Base-by-base conservation (phyloP, 2,329 filamentous ascomycete genomes). In the Fusarium miscanthi region DNA sequence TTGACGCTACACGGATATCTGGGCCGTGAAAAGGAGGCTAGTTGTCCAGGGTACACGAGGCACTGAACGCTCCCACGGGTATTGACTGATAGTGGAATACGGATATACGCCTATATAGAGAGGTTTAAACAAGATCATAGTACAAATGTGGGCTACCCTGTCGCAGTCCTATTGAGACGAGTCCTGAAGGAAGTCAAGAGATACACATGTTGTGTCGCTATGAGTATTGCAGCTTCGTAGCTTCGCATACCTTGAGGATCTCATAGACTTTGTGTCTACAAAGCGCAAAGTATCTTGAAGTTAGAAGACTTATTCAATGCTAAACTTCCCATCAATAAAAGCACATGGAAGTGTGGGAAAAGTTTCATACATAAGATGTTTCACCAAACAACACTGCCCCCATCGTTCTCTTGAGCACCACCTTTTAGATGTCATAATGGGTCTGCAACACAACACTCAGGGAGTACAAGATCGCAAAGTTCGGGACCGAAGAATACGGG, bases 321-420 rank as follows among this genome's bases (percentile, higher is more conserved):
- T 30, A 19, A 27, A 40, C 33, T 38, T 35, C 13, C 13, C 25
- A 30, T 14, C 25, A 25, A n/a, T 21, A 6, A 14, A 19, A 25
- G 31, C 37, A 35, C 27, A 40, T 46, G 12, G 21, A 25, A 67
- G 35, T 43, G 52, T 3, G 38, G 27, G 16, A 38, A 30, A 33
- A 33, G 27, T 60, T 30, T 51, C 52, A 45, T 33, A 66, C 63
- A 51, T 69, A 25, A 30, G 46, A 49, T 40, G 63, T 63, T 65
- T 59, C 69, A 59, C 56, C 54, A 56, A 60, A 19, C 21, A 61
- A 66, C 64, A 66, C 64, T 46, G 64, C 62, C 21, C 38, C 45
- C 64, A 60, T 41, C 38, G 27, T 60, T 33, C n/a, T 56, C 48
- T 30, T 73, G 31, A 46, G 35, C n/a, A 45, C 61, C n/a, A 46